Base-by-base conservation (phyloP, 177 flowering plant species). In the Vitis hybrid region DNA sequence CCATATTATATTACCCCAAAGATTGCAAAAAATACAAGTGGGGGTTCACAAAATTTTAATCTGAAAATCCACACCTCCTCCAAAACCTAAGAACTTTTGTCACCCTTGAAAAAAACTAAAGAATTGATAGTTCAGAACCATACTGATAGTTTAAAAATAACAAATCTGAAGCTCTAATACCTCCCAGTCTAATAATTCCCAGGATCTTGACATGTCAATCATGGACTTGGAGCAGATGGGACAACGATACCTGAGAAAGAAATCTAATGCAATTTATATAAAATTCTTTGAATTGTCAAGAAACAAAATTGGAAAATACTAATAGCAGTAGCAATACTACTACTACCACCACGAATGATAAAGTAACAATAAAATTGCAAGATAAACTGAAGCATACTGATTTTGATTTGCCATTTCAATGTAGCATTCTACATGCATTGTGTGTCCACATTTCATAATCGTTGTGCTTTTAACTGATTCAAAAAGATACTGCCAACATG, bases 181-280 rank as follows among this genome's bases (percentile, higher is more conserved):
- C 87, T 87, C 90, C 55, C 7, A 23, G 67, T 83, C 84, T 57
- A 83, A 65, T 60, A 72, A 54, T 62, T 59, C 48, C 90, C 90
- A 87, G 2, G 21, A 14, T 9, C 12, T 48, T 49, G 85, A 68
- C 88, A 85, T 84, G 66, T 85, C 70, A 1, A 55, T 11, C 9
- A 76, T 71, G 17, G 90, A 75, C 78, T 87, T 87, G 60, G 79
- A 85, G 82, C 90, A 87, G 32, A 83, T 75, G 54, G 90, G 90
- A 62, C 90, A 87, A 15, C 90, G 85, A 58, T 81, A 87, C 73
- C 90, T 86, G 75, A 14, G 56, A 8, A 32, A 61, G 7, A 49
- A 68, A 34, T 17, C 15, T 17, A 57, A 51, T 15, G 13, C 4
- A 54, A 17, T 18, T 45, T 23, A 39, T 19, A 14, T 3, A 17